Conservation (phyloP, 331 rosid genomes). For the Arachis monticola region DNA sequence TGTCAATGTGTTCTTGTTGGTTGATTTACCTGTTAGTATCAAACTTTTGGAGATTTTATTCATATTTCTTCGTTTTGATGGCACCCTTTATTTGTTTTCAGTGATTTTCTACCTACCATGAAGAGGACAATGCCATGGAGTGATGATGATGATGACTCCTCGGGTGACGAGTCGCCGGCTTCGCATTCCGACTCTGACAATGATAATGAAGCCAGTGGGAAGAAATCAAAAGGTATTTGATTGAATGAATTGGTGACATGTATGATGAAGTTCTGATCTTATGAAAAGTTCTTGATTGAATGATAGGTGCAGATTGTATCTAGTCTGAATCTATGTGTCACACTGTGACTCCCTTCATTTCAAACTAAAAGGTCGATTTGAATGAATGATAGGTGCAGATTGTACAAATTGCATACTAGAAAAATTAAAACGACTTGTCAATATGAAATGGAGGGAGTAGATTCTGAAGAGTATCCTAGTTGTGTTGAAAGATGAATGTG, state of each 20-base stretch:
- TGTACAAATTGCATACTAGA: no score
- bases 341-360: no score
- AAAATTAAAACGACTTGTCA: no score
- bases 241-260: not conserved
- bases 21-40: no score
- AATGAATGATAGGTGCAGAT: no score
- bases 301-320: conserved; percentile 19
- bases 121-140: conserved; percentile 85
- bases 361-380: no score
- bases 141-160: conserved; percentile 65
- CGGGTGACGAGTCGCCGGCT: conserved; percentile 57
- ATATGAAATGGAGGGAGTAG: no score
- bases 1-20: no score
- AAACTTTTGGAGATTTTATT: no score
- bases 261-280: not conserved
- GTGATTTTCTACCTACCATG: conserved; percentile 49
- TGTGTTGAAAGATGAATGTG: not conserved
- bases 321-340: no score
- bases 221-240: conserved; percentile 47
- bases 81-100: conserved; percentile 10
- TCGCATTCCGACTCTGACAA: conserved; percentile 56
- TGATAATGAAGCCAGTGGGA: conserved; percentile 44
- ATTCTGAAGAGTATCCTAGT: no score
- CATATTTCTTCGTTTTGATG: not conserved
- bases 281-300: not conserved